phyloP scores from a whole-genome alignment of 2,329 filamentous ascomycete species.

The Diaporthe sp. region DNA sequence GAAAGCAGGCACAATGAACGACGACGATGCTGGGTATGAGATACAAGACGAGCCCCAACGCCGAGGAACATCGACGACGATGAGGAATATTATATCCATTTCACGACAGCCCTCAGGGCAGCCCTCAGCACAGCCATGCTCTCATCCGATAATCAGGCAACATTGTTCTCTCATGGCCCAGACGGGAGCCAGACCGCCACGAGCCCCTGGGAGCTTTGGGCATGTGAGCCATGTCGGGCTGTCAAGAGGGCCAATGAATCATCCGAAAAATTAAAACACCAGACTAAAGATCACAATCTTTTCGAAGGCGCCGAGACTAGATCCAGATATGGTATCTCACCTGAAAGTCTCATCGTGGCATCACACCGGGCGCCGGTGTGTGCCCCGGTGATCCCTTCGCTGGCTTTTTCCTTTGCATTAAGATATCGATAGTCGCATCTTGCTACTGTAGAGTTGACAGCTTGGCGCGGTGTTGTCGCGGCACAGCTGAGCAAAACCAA shows the following conservation, averaged over 20 bases:
- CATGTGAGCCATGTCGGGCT: constrained; percentile 14
- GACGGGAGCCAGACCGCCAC: constrained; percentile 29
- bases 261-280: constrained; percentile 16
- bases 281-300: constrained; percentile 16
- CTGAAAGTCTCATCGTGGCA: background rate
- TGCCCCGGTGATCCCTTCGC: constrained; percentile 17
- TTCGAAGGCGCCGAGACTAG: constrained; percentile 23
- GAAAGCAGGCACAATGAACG: constrained; percentile 10
- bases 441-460: constrained; percentile 26
- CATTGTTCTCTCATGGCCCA: background rate
- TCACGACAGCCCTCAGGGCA: background rate
- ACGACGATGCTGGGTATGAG: background rate
- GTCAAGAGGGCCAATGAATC: constrained; percentile 28
- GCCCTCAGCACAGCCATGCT: constrained; percentile 9
- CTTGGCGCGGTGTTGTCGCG: constrained; percentile 23
- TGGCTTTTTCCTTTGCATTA: background rate
- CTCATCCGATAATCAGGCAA: constrained; percentile 17
- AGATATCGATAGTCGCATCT: constrained; percentile 9
- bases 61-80: background rate
- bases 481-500: background rate
- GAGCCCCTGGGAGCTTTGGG: constrained; percentile 14
- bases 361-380: constrained; percentile 8
- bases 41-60: background rate
- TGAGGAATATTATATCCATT: constrained; percentile 15
- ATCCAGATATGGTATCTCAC: constrained; percentile 6